Conservation (phyloP, 2,329 filamentous ascomycete species). For the Diaporthe caulivora region DNA sequence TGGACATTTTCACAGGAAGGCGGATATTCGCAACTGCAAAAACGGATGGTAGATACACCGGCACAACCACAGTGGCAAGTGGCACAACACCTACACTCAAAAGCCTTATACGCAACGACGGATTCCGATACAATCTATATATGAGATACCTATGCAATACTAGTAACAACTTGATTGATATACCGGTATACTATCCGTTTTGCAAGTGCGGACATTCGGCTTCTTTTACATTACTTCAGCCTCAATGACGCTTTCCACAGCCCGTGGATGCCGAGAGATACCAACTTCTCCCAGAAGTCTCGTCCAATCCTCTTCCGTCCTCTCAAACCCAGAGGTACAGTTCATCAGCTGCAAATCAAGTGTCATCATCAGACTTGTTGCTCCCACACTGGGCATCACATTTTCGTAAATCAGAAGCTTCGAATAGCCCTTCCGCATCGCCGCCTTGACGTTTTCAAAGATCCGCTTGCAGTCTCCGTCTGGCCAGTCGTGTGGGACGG, state of each 20-base stretch:
- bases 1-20: no score
- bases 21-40: no score
- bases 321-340: slow-evolving; percentile 47
- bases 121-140: no score
- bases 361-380: slow-evolving; percentile 47
- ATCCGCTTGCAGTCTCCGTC: slow-evolving; percentile 31
- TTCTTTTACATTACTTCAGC: not conserved
- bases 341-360: slow-evolving; percentile 54
- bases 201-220: no score
- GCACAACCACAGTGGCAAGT: no score
- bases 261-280: slow-evolving; percentile 40
- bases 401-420: slow-evolving; percentile 55
- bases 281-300: slow-evolving; percentile 43
- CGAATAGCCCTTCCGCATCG: slow-evolving; percentile 53
- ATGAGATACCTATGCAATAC: no score
- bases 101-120: no score
- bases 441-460: slow-evolving; percentile 36
- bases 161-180: no score
- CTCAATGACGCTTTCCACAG: slow-evolving; percentile 17
- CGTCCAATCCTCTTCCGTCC: slow-evolving; percentile 48
- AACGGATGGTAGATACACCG: no score
- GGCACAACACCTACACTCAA: no score
- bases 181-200: no score
- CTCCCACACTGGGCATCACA: slow-evolving; percentile 50
- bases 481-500: slow-evolving; percentile 51